Evolutionary conservation across 345 rosid species (phyloP).

Genomic region (Arabis hirsuta): DNA sequence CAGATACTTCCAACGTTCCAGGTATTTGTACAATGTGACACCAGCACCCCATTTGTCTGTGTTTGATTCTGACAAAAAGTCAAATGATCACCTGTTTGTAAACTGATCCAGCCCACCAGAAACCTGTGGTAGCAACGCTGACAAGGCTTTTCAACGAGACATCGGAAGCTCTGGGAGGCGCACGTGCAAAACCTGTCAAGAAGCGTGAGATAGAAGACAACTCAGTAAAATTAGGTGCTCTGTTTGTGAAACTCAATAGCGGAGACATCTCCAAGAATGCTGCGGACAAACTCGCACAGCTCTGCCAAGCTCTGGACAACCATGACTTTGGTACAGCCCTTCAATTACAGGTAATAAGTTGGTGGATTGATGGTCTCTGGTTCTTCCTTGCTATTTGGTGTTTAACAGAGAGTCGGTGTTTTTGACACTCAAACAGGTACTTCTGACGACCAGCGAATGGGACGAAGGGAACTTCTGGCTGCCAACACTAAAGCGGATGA

Average conservation of each 20-base stretch:
- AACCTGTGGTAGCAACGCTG: slow-evolving; percentile 71
- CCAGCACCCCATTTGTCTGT: slow-evolving; percentile 21
- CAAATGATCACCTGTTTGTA: slow-evolving; percentile 14
- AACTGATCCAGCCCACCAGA: slow-evolving; percentile 70
- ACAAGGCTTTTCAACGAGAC: slow-evolving; percentile 96
- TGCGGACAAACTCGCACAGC: slow-evolving; percentile 84
- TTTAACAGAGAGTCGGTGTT: neutral
- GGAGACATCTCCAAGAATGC: slow-evolving; percentile 94
- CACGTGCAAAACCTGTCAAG: slow-evolving; percentile 87
- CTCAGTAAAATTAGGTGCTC: slow-evolving; percentile 87
- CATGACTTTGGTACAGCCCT: slow-evolving; percentile 78
- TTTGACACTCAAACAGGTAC: slow-evolving; percentile 55
- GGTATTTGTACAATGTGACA: slow-evolving; percentile 52
- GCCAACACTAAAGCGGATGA: slow-evolving; percentile 89
- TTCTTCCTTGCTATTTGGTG: neutral
- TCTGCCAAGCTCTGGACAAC: slow-evolving; percentile 88
- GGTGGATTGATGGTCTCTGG: slow-evolving; percentile 11
- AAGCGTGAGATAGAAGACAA: slow-evolving; percentile 98
- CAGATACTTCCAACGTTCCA: slow-evolving; percentile 82
- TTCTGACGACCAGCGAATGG: slow-evolving; percentile 95
- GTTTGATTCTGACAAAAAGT: neutral
- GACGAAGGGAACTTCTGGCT: slow-evolving; percentile 99
- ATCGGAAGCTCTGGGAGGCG: slow-evolving; percentile 89
- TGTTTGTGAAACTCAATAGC: slow-evolving; percentile 87
- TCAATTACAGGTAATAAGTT: slow-evolving; percentile 81